These are phyloP conservation scores for Haplosporangium gracile DNA, from an alignment of 192 early-diverging fungal species.

Conservation along the genomic window DNA sequence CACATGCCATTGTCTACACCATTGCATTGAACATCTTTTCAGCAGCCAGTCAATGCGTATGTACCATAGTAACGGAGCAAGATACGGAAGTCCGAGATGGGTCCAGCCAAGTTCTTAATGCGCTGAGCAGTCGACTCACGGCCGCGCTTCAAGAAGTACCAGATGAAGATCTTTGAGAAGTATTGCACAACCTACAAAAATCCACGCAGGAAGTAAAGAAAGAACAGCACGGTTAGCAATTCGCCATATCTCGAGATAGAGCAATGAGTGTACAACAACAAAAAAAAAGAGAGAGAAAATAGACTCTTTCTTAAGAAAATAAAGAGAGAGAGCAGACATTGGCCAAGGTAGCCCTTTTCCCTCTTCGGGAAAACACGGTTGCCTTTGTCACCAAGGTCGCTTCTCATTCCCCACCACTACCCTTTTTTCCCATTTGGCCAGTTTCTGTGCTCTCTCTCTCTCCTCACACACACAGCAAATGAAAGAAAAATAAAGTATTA, in stretches of 20 bases:
- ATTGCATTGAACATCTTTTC: neutral
- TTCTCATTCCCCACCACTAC: neutral
- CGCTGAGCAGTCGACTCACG: conserved; percentile 74
- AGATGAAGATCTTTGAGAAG: conserved; percentile 90
- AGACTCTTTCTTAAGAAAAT: neutral
- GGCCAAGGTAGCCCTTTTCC: neutral
- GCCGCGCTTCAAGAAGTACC: conserved; percentile 74
- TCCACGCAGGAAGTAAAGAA: neutral
- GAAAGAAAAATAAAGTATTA: neutral
- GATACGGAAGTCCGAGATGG: conserved; percentile 94
- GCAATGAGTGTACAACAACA: neutral
- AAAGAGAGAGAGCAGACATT: neutral
- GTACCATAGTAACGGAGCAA: conserved; percentile 86
- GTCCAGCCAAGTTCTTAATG: conserved; percentile 82
- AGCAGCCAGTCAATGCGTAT: neutral
- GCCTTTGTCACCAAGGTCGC: neutral
- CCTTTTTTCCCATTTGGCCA: neutral
- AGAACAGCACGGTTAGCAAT: neutral
- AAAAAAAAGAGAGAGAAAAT: neutral
- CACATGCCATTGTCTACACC: no score
- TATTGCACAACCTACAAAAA: conserved; percentile 86
- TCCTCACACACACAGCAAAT: neutral
- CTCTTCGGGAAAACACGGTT: conserved; percentile 18
- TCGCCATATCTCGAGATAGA: neutral
- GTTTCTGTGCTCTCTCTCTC: neutral